Evolutionary conservation across 768 basidiomycete genomes (phyloP), one percentile per base, ranked within the genome.

Genomic region (Leucosporidium yakuticum): DNA sequence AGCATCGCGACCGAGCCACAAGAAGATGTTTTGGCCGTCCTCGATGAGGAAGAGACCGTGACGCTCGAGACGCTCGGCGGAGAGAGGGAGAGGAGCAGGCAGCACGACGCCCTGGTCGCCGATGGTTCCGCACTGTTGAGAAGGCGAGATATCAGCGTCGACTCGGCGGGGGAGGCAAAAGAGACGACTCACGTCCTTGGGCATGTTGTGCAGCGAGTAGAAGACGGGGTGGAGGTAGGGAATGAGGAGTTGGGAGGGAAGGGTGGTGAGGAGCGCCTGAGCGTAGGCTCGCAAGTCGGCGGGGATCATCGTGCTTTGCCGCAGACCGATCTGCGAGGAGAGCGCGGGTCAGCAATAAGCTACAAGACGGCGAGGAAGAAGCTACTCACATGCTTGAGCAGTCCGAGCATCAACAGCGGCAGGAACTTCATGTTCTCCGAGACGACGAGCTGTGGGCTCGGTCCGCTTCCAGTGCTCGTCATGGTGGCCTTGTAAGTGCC

Each of bases 1-100:
- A 12, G 96, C 92, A 77, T 98, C 95, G 36, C 93, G 86, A n/a
- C 96, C 96, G 60, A 99, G 86, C 88, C 91, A 98, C 58, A 98
- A 83, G 86, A 99, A 98, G 76, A 99, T 90, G 27, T 90, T 94
- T 79, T 98, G 96, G 1, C 90, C 90, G 78, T 98, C 95, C 79
- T 98, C 96, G 73, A 99, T 96, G 70, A 99, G 80, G 85, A 88
- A 97, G 63, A 99, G 82, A 66, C 96, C 96, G 75, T 98, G 93
- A 60, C 94, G 83, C 79, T 97, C 94, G 62, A 99, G 82, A 49
- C 92, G 84, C 79, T 98, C 95, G n/a, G 91, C 92, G 1, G 93
- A 94, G 66, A 93, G 84, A 31, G 95, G 94, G 7, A 96, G 82
- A 5, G 90, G 84, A 2, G 87, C 86, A 1, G 96, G 96, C 78